Base-by-base conservation (phyloP, 805 yeast species). In the Starmerella tilneyi region DNA sequence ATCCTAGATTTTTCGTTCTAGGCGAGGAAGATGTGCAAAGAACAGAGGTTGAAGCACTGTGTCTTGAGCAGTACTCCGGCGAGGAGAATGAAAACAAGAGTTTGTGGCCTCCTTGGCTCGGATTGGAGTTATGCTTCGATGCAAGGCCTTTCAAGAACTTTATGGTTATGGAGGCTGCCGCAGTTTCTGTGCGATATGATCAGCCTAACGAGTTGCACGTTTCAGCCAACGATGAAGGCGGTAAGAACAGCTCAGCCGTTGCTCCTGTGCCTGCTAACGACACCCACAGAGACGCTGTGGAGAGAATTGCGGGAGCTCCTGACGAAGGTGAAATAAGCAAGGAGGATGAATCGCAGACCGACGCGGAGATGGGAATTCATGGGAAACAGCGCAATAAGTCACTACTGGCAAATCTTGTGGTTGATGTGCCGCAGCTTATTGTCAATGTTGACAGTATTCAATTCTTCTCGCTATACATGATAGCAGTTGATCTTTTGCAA, bases 91-190 rank as follows among this genome's bases (percentile, higher is more conserved):
- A 46, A 21, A 30, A 50, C 5, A 65, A 66, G 15, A 9, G 12
- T 1, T 44, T 45, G 16, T 88, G 96, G 96, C 96, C 96, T 2
- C 94, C 95, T 0, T 88, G 94, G 85, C 61, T 86, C 27, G 85
- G 88, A 1, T 59, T 75, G 39, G 94, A 84, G 56, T 67, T 79
- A 19, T 76, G 83, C 50, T 72, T 75, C 50, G 77, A 78, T 41
- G 68, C 74, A 16, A 67, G 71, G 0, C 56, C 70, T 2, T 62
- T 76, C 48, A 57, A 64, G 9, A 67, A 71, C 11, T 71, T 73
- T 45, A 68, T 78, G 41, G 64, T 88, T 30, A 70, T 85, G 21
- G 74, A 79, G 26, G 72, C 78, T 48, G 74, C 84, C 2, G 74
- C 88, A 0, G 67, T 78, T 20, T 72, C 76, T 58, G 58, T 82